Evolutionary conservation across 176 grass and related monocot genomes (phyloP).

Genomic region (Dendrocalamus sinicus): DNA sequence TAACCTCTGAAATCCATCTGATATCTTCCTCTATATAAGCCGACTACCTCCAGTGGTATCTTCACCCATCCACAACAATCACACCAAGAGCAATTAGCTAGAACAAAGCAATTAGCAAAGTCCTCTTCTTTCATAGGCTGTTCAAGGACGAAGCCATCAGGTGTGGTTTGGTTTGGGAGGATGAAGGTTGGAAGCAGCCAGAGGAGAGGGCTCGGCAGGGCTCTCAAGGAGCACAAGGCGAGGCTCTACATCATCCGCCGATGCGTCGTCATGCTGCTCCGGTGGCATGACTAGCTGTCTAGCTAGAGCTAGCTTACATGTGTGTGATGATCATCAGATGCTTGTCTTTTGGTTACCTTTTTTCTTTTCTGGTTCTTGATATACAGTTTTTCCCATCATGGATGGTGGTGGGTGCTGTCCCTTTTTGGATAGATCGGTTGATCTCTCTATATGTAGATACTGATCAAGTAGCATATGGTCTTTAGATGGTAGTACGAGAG

Average conservation of each 20-base stretch:
- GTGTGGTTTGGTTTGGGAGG: neutral
- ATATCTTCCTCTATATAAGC: constrained; percentile 25
- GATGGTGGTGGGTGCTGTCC: neutral
- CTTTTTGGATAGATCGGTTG: constrained; percentile 1
- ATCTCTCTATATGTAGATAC: constrained; percentile 30
- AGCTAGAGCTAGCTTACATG: neutral
- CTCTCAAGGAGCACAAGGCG: constrained; percentile 38
- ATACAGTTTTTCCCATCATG: neutral
- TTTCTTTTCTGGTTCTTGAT: neutral
- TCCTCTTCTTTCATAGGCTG: neutral
- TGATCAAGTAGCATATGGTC: neutral
- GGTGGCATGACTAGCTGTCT: constrained; percentile 32
- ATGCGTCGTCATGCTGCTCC: constrained; percentile 39
- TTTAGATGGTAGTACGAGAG: neutral
- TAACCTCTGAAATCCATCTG: neutral
- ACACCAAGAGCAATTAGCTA: neutral
- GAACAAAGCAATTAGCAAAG: neutral
- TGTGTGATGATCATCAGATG: neutral
- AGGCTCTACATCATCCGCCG: constrained; percentile 37
- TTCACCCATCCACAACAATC: neutral
- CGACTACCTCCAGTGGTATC: neutral
- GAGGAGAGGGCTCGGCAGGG: constrained; percentile 30
- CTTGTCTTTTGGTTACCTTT: neutral
- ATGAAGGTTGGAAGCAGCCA: constrained; percentile 34
- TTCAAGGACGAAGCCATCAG: neutral